Evolutionary conservation across 768 basidiomycete species (phyloP).

Genomic region (Jaapia argillacea): DNA sequence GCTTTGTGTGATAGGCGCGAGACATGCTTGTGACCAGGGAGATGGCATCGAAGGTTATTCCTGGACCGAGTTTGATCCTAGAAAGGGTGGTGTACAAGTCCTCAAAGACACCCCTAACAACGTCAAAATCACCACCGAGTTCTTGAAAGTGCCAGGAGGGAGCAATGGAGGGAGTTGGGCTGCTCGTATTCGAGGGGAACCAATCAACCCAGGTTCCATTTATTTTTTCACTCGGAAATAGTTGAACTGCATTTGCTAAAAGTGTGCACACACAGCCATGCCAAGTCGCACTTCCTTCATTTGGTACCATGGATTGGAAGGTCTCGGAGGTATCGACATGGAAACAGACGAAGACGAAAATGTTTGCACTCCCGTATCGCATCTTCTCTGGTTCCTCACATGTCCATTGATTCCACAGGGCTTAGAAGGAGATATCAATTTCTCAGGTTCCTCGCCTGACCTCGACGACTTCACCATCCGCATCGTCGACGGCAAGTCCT

Average conservation of each 20-base stretch:
- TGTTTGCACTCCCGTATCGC: constrained; percentile 30
- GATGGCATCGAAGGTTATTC: constrained; percentile 77
- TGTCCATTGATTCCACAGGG: constrained; percentile 40
- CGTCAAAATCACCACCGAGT: constrained; percentile 73
- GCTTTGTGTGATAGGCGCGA: constrained; percentile 41
- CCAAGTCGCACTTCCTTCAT: constrained; percentile 65
- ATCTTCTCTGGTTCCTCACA: not conserved
- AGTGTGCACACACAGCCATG: constrained; percentile 15
- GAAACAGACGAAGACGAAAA: constrained; percentile 68
- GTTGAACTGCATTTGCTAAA: not conserved
- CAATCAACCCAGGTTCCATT: constrained; percentile 52
- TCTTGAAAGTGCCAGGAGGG: constrained; percentile 79
- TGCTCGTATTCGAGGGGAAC: constrained; percentile 71
- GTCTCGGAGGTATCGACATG: constrained; percentile 74
- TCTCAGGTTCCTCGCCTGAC: constrained; percentile 67
- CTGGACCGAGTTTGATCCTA: constrained; percentile 81
- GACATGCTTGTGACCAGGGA: constrained; percentile 85
- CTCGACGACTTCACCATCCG: constrained; percentile 78
- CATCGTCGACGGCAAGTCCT: constrained; percentile 58
- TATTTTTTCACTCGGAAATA: not conserved
- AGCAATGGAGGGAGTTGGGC: constrained; percentile 85
- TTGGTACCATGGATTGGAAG: constrained; percentile 85
- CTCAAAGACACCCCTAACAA: constrained; percentile 78
- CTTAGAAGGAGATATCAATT: constrained; percentile 54
- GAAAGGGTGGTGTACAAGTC: constrained; percentile 79